Evolutionary conservation across 2,329 filamentous ascomycete species (phyloP).

Genomic region (Diaporthe destruens): DNA sequence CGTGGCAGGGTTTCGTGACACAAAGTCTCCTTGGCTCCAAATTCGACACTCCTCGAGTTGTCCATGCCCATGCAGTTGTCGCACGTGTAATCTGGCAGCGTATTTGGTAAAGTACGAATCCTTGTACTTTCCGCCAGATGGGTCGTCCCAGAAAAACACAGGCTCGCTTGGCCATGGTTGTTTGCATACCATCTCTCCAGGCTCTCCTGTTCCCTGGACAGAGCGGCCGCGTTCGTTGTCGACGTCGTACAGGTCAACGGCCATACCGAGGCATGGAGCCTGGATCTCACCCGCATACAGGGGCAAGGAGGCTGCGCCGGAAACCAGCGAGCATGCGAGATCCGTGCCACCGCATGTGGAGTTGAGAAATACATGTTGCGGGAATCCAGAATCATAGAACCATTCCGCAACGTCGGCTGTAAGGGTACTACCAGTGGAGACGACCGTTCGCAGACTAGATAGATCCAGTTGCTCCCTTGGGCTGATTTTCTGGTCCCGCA

Average conservation of each 20-base stretch:
- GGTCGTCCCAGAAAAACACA: slow-evolving; percentile 59
- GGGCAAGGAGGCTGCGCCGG: slow-evolving; percentile 36
- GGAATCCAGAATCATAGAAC: slow-evolving; percentile 58
- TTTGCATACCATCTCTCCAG: slow-evolving; percentile 60
- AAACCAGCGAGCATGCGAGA: slow-evolving; percentile 53
- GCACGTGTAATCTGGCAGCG: not conserved
- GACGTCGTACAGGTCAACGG: slow-evolving; percentile 59
- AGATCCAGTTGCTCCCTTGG: slow-evolving; percentile 75
- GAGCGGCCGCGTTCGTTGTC: slow-evolving; percentile 47
- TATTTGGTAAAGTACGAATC: slow-evolving; percentile 60
- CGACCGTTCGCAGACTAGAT: slow-evolving; percentile 70
- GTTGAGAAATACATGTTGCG: too few species aligned
- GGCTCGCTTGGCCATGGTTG: slow-evolving; percentile 61
- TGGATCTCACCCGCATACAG: slow-evolving; percentile 60
- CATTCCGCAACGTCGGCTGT: slow-evolving; percentile 57
- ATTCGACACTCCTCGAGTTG: slow-evolving; percentile 46
- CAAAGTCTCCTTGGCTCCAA: slow-evolving; percentile 61
- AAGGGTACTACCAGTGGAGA: slow-evolving; percentile 75
- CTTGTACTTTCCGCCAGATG: slow-evolving; percentile 55
- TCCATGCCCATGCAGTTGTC: slow-evolving; percentile 54
- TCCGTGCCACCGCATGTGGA: slow-evolving; percentile 61
- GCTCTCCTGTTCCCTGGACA: slow-evolving; percentile 51
- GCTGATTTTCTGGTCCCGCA: slow-evolving; percentile 65
- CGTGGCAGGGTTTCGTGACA: slow-evolving; percentile 56
- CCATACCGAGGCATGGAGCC: slow-evolving; percentile 58